Evolutionary conservation across 208 protist genomes (phyloP).

Genomic region (Leishmania gerbilli): DNA sequence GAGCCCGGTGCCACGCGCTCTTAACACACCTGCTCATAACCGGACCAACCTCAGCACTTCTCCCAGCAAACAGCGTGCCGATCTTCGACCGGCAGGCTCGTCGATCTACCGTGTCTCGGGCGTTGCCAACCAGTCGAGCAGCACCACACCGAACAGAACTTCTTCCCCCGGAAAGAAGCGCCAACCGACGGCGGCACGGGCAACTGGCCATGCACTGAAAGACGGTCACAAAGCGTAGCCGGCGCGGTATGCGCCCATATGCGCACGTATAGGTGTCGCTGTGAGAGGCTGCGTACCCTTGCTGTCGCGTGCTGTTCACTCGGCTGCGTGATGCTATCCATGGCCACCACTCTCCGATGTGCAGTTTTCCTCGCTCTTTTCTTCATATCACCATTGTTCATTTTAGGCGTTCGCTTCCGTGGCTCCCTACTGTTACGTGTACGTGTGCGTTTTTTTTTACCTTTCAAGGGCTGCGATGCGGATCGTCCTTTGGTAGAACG

Average conservation of each 20-base stretch:
- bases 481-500: neutral
- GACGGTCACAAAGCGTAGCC: conserved; percentile 1
- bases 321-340: neutral
- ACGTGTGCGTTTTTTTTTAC: neutral
- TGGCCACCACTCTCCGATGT: neutral
- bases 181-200: conserved; percentile 5
- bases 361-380: neutral
- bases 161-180: conserved; percentile 8
- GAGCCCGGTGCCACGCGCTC: conserved; percentile 1
- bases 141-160: conserved; percentile 15
- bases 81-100: conserved; percentile 12
- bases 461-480: neutral
- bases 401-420: neutral
- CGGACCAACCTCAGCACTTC: neutral
- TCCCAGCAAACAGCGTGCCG: conserved; percentile 14
- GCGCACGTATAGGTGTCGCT: neutral
- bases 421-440: neutral
- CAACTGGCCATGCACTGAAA: neutral
- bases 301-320: neutral
- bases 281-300: neutral
- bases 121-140: conserved; percentile 22
- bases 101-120: conserved; percentile 7
- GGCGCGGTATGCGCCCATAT: neutral
- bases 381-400: neutral
- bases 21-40: conserved; percentile 8